Conservation (phyloP, 2,329 filamentous ascomycete species). For the Arthrobotrys megalospora region DNA sequence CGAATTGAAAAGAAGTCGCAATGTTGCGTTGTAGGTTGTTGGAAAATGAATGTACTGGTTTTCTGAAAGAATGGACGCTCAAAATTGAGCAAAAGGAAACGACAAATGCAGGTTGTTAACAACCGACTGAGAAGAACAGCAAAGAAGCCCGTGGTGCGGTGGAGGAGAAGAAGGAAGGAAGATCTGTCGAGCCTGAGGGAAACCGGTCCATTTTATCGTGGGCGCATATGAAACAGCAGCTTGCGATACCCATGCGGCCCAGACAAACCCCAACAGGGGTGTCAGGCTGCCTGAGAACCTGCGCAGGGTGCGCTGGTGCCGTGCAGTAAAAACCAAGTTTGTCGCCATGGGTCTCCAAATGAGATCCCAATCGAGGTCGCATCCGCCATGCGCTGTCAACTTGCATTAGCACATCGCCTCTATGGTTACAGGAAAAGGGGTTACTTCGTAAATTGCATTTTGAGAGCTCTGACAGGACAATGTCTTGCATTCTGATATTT, state of each 20-base stretch:
- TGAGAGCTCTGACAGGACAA: conserved; percentile 52
- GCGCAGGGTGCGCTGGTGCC: conserved; percentile 30
- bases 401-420: conserved; percentile 26
- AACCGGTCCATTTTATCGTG: conserved; percentile 58
- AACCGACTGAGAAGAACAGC: conserved; percentile 41
- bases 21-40: conserved; percentile 53
- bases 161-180: conserved; percentile 41
- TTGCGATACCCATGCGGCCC: conserved; percentile 26
- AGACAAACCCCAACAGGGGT: conserved; percentile 32
- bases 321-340: conserved; percentile 19
- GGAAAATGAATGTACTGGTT: conserved; percentile 51
- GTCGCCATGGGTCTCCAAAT: conserved; percentile 41
- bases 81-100: conserved; percentile 49
- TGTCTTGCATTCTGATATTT: conserved; percentile 36
- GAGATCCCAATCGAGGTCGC: conserved; percentile 34
- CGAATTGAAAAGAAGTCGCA: conserved; percentile 36
- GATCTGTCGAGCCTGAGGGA: conserved; percentile 29
- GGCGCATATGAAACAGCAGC: conserved; percentile 50
- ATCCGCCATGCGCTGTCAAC: conserved; percentile 41
- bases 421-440: conserved; percentile 39
- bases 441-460: conserved; percentile 44
- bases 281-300: conserved; percentile 19
- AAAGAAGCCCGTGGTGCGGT: conserved; percentile 50
- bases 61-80: conserved; percentile 58
- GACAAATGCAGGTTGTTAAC: conserved; percentile 23